Conservation (phyloP, 257 asterid species). For the Solanum okadae region DNA sequence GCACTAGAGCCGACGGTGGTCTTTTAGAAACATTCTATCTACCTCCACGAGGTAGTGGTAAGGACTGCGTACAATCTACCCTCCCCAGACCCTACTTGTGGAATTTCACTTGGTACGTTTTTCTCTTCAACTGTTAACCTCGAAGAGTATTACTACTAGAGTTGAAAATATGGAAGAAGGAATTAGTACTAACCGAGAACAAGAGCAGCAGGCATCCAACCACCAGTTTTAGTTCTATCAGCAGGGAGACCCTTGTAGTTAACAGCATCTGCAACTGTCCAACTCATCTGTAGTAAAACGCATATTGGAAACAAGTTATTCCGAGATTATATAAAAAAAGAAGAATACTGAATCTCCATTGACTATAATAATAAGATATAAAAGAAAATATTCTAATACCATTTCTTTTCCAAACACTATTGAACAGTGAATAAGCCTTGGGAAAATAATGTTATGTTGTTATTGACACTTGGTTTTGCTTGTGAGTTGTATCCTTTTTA, state of each 20-base stretch:
- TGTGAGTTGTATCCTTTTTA: slow-evolving; percentile 22
- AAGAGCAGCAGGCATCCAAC: slow-evolving; percentile 92
- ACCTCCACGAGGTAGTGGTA: background rate
- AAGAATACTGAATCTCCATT: background rate
- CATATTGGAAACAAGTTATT: background rate
- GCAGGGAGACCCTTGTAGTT: slow-evolving; percentile 77
- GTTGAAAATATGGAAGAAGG: background rate
- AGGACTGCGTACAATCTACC: background rate
- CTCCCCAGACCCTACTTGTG: background rate
- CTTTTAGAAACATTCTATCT: background rate
- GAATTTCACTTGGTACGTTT: background rate
- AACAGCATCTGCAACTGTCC: slow-evolving; percentile 61
- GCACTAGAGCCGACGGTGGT: background rate
- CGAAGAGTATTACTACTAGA: background rate
- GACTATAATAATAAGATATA: background rate
- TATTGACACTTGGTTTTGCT: slow-evolving; percentile 10
- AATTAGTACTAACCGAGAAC: slow-evolving; percentile 50
- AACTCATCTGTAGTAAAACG: slow-evolving; percentile 15
- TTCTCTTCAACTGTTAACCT: background rate
- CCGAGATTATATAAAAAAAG: background rate
- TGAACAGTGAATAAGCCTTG: background rate
- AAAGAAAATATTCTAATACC: background rate
- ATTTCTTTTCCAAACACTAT: background rate
- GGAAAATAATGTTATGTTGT: background rate
- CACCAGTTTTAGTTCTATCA: slow-evolving; percentile 70